These are phyloP conservation scores for Fusarium vanettenii DNA, from an alignment of 2,329 filamentous ascomycete species.

Conservation along the genomic window DNA sequence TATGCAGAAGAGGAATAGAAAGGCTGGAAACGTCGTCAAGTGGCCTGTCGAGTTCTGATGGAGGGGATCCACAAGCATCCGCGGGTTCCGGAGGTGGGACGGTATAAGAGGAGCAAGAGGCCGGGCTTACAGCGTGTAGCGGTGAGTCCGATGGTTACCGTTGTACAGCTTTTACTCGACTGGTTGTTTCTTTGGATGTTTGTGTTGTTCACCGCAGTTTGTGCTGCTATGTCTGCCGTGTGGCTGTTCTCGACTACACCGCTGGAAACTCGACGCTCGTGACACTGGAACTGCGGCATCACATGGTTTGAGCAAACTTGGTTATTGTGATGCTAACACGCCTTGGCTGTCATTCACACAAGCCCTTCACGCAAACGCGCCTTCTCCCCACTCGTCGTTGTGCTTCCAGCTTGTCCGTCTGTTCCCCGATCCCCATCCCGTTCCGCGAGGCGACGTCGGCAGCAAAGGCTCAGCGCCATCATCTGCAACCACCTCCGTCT, in stretches of 20 bases:
- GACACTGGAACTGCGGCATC: neutral
- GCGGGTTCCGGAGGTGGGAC: constrained; percentile 32
- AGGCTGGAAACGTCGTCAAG: constrained; percentile 22
- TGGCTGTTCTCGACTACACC: neutral
- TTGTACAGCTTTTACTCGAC: neutral
- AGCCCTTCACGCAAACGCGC: neutral
- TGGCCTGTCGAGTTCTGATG: constrained; percentile 26
- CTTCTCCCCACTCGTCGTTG: neutral
- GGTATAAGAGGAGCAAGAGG: neutral
- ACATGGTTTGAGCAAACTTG: neutral
- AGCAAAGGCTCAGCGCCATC: neutral
- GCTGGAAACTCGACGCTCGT: neutral
- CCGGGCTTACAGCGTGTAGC: neutral
- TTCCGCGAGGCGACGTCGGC: neutral
- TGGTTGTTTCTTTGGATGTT: neutral
- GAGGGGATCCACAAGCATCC: constrained; percentile 35
- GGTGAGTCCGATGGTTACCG: neutral
- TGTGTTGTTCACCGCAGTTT: neutral
- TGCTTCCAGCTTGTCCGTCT: neutral
- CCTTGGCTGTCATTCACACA: neutral
- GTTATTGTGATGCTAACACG: neutral
- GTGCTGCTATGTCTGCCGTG: neutral
- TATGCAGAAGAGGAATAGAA: constrained; percentile 6
- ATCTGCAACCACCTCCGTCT: neutral
- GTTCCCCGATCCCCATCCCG: neutral